A percentile compares a stretch with the other conserved stretches of the same genome.
phyloP scores from a whole-genome alignment of 129 eudicot genomes.

The Helichrysum umbraculigerum region DNA sequence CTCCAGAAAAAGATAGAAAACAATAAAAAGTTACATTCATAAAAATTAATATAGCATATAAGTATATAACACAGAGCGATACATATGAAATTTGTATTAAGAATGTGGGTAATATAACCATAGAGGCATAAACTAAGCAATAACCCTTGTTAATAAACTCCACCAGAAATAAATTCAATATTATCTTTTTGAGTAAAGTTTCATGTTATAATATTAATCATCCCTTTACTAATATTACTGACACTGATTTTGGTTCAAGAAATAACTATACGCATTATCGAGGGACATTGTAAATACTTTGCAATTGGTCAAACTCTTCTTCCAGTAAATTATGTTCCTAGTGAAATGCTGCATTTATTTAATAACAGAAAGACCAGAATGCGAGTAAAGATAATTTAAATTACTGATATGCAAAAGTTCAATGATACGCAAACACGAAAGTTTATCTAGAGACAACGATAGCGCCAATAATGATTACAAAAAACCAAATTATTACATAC shows the following conservation, averaged over 20 bases:
- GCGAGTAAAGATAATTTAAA: not conserved
- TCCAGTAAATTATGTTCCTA: not conserved
- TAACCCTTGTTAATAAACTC: not conserved
- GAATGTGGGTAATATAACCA: not conserved
- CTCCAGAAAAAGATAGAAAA: not conserved
- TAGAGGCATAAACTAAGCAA: not conserved
- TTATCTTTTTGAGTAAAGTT: not conserved
- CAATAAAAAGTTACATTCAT: not conserved
- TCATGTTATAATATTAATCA: not conserved
- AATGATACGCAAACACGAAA: not conserved
- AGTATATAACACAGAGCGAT: not conserved
- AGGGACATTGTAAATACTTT: not conserved
- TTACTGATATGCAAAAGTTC: not conserved
- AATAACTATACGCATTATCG: not conserved
- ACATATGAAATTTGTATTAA: not conserved
- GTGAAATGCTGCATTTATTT: not conserved
- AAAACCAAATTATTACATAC: conserved; percentile 33
- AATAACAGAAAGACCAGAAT: not conserved
- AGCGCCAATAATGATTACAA: not conserved
- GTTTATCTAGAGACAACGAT: not conserved
- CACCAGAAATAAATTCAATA: not conserved
- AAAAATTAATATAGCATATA: not conserved
- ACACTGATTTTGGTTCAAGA: not conserved
- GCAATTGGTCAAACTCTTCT: not conserved
- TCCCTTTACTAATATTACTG: not conserved